phyloP scores from a whole-genome alignment of 2,329 filamentous ascomycete species.

The Claviceps paspali region DNA sequence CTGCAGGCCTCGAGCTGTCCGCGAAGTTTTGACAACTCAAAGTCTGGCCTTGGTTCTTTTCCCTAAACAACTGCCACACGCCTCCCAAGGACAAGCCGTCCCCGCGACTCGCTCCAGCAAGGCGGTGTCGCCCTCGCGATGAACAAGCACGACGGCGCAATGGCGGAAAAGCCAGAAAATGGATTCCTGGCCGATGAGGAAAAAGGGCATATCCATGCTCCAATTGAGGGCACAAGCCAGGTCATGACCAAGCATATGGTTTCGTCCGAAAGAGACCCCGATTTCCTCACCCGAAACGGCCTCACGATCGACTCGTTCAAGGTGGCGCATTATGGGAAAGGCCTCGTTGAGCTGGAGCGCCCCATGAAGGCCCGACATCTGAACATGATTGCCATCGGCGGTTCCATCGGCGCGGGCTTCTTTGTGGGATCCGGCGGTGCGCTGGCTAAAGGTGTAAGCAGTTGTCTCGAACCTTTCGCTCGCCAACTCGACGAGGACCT shows the following conservation, averaged over 20 bases:
- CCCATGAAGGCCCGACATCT: conserved; percentile 38
- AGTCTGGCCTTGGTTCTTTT: neutral
- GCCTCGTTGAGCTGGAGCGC: conserved; percentile 22
- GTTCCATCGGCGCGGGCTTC: conserved; percentile 42
- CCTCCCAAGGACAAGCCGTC: neutral
- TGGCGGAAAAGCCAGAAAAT: neutral
- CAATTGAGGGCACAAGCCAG: conserved; percentile 6
- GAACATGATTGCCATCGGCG: conserved; percentile 41
- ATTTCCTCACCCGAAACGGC: conserved; percentile 22
- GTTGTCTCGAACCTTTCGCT: neutral
- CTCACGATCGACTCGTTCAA: conserved; percentile 24
- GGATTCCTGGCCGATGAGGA: conserved; percentile 1
- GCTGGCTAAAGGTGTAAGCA: conserved; percentile 28
- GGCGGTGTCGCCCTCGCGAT: neutral
- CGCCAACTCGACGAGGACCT: neutral
- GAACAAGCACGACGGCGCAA: neutral
- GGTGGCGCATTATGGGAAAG: conserved; percentile 17
- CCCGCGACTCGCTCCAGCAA: neutral
- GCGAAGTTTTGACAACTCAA: neutral
- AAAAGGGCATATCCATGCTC: neutral
- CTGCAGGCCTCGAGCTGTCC: neutral
- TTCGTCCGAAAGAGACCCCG: conserved; percentile 12
- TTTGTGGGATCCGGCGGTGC: conserved; percentile 43
- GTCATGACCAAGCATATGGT: conserved; percentile 7
- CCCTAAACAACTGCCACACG: neutral